phyloP scores from a whole-genome alignment of 176 grass and related monocot genomes.

The Bolboschoenus planiculmis region DNA sequence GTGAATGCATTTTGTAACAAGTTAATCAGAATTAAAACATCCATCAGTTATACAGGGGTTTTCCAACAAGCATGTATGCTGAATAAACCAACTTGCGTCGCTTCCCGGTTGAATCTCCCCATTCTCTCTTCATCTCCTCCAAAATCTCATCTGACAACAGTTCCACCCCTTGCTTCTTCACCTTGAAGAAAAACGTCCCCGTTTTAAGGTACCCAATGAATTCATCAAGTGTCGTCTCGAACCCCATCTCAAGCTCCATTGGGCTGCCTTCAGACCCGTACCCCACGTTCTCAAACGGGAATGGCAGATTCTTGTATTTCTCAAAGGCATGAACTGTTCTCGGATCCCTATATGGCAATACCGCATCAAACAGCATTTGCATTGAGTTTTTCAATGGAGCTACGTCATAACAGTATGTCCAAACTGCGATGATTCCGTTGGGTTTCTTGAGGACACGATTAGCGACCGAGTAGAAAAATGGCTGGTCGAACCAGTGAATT shows the following conservation, averaged over 20 bases:
- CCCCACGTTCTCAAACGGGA: constrained; percentile 63
- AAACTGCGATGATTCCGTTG: constrained; percentile 51
- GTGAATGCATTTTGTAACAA: too few species aligned
- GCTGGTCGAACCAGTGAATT: constrained; percentile 57
- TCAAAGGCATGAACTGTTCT: constrained; percentile 40
- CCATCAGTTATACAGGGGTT: constrained; percentile 26
- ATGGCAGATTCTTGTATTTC: constrained; percentile 44
- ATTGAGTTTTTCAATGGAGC: constrained; percentile 29
- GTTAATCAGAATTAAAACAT: background rate
- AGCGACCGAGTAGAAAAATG: constrained; percentile 51
- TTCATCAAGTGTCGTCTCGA: constrained; percentile 45
- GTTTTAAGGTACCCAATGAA: constrained; percentile 30
- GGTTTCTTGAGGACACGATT: constrained; percentile 51
- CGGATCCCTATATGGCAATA: constrained; percentile 46
- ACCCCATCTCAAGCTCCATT: constrained; percentile 45
- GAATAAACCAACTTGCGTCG: background rate
- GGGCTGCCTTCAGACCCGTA: constrained; percentile 49
- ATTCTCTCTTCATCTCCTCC: constrained; percentile 33
- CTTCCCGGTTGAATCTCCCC: constrained; percentile 26
- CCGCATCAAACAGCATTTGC: constrained; percentile 26
- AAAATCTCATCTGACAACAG: constrained; percentile 39
- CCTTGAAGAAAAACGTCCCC: constrained; percentile 31
- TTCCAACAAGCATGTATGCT: constrained; percentile 58
- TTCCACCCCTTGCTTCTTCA: constrained; percentile 51
- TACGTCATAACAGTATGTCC: constrained; percentile 52